phyloP scores from a whole-genome alignment of 225 moss, liverwort and hornwort species.

The Asterella californica region DNA sequence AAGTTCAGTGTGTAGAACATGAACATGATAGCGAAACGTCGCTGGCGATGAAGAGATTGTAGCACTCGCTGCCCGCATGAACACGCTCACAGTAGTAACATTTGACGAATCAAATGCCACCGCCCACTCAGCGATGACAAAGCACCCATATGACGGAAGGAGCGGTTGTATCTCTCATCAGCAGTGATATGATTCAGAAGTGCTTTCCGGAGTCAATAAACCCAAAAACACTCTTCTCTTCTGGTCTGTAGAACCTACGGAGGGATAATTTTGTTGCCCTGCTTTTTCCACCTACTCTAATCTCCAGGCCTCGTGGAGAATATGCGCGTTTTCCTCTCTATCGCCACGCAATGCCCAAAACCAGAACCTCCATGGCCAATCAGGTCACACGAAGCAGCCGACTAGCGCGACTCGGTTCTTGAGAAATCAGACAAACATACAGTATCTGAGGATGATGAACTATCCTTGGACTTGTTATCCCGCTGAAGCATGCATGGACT shows the following conservation, averaged over 20 bases:
- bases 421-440: too few species aligned
- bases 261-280: neutral
- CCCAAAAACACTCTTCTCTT: neutral
- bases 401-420: neutral
- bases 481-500: too few species aligned
- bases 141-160: neutral
- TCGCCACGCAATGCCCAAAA: neutral
- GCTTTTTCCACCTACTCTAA: neutral
- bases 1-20: too few species aligned
- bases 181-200: neutral
- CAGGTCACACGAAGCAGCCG: neutral
- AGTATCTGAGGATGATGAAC: too few species aligned
- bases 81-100: too few species aligned
- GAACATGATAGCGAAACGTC: too few species aligned
- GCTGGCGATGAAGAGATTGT: too few species aligned
- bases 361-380: neutral
- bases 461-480: too few species aligned
- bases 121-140: neutral
- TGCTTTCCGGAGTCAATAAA: too few species aligned
- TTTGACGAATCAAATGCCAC: neutral
- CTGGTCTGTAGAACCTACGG: neutral
- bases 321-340: neutral
- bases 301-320: neutral
- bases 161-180: neutral
- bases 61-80: too few species aligned